These are phyloP conservation scores for Blastobotrys illinoisensis DNA, from an alignment of 1,139 yeast species.

Conservation along the genomic window DNA sequence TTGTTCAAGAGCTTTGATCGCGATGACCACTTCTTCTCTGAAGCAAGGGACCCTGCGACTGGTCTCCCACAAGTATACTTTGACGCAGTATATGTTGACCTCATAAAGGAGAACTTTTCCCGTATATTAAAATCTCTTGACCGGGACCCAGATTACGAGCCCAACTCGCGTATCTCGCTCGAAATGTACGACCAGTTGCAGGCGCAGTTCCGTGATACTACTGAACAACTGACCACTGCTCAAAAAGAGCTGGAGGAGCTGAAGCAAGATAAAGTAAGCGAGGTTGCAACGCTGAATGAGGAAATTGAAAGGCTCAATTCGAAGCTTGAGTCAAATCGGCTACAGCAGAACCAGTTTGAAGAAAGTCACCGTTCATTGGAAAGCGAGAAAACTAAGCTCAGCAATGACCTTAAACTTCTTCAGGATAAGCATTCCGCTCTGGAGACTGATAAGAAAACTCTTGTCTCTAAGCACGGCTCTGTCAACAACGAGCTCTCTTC, in stretches of 20 bases:
- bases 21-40: slow-evolving; percentile 30
- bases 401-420: slow-evolving; percentile 11
- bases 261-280: slow-evolving; percentile 13
- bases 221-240: slow-evolving; percentile 29
- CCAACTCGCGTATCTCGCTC: slow-evolving; percentile 59
- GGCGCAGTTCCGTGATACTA: slow-evolving; percentile 36
- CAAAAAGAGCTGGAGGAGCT: slow-evolving; percentile 21
- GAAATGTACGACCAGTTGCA: slow-evolving; percentile 67
- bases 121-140: slow-evolving; percentile 68
- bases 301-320: slow-evolving; percentile 4
- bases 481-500: slow-evolving; percentile 16
- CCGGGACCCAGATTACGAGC: slow-evolving; percentile 69
- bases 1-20: slow-evolving; percentile 50
- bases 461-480: slow-evolving; percentile 17
- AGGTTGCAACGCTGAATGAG: slow-evolving; percentile 8
- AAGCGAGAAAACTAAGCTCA: slow-evolving; percentile 12
- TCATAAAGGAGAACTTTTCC: slow-evolving; percentile 64
- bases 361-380: slow-evolving; percentile 12
- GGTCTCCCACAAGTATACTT: slow-evolving; percentile 86
- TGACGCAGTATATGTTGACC: slow-evolving; percentile 54
- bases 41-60: slow-evolving; percentile 56
- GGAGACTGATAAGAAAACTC: slow-evolving; percentile 8
- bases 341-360: slow-evolving; percentile 4
- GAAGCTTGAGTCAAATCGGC: slow-evolving; percentile 5
- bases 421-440: slow-evolving; percentile 6